Evolutionary conservation across 768 basidiomycete genomes (phyloP).

Genomic region (Auricularia sp.): DNA sequence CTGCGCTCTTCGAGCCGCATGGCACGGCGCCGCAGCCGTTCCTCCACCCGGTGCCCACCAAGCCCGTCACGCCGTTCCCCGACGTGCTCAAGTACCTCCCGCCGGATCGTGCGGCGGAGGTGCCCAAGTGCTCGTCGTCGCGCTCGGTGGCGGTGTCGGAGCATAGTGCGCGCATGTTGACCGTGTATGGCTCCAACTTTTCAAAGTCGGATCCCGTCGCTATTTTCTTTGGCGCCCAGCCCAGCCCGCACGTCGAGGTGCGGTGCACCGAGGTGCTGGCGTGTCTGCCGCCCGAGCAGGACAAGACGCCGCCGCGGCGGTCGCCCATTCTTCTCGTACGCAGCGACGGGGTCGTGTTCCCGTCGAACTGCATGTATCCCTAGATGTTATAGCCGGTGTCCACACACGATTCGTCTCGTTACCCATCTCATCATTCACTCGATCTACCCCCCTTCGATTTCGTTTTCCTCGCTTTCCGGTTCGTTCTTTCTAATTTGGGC

Average conservation of each 20-base stretch:
- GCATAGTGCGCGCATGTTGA: slow-evolving; percentile 75
- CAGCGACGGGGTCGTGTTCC: slow-evolving; percentile 80
- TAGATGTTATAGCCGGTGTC: slow-evolving; percentile 23
- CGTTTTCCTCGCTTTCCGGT: slow-evolving; percentile 10
- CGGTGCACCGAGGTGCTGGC: slow-evolving; percentile 79
- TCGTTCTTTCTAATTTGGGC: slow-evolving; percentile 11
- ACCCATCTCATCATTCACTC: not conserved
- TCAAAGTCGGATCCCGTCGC: slow-evolving; percentile 69
- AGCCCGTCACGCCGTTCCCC: slow-evolving; percentile 79
- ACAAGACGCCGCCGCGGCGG: slow-evolving; percentile 43
- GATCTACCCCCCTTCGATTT: not conserved
- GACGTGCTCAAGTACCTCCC: slow-evolving; percentile 85
- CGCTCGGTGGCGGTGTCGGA: slow-evolving; percentile 40
- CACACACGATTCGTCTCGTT: not conserved
- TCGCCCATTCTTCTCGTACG: slow-evolving; percentile 75
- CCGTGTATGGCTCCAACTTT: slow-evolving; percentile 84
- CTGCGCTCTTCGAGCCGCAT: slow-evolving; percentile 62
- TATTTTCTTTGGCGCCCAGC: slow-evolving; percentile 81
- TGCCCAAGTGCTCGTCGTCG: slow-evolving; percentile 60
- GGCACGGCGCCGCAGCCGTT: slow-evolving; percentile 49
- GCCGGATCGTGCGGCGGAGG: slow-evolving; percentile 77
- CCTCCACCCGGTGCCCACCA: slow-evolving; percentile 62
- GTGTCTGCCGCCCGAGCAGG: slow-evolving; percentile 66
- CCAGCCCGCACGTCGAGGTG: slow-evolving; percentile 79
- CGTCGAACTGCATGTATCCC: slow-evolving; percentile 71